A percentile compares a stretch with the other conserved stretches of the same genome.
These are phyloP conservation scores for Ballota nigra DNA, from an alignment of 257 asterid species.

Conservation along the genomic window DNA sequence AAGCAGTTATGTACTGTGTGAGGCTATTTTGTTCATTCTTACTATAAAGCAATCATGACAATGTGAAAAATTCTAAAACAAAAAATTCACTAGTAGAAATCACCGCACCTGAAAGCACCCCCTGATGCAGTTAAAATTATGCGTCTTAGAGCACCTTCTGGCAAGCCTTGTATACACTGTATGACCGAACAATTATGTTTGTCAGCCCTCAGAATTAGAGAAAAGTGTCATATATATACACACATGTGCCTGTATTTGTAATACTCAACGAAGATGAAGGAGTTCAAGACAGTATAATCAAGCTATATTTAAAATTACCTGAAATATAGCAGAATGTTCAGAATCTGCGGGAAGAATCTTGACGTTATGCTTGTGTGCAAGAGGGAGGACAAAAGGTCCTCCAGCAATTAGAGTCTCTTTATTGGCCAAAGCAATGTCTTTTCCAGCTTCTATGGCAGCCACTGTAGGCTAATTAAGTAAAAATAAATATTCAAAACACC, in stretches of 20 bases:
- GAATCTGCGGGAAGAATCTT: conserved; percentile 99
- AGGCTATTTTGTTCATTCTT: not conserved
- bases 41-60: not conserved
- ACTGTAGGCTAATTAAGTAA: conserved; percentile 71
- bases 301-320: conserved; percentile 41
- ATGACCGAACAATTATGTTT: conserved; percentile 20
- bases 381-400: conserved; percentile 97
- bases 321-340: conserved; percentile 98
- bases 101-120: conserved; percentile 80
- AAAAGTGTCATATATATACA: not conserved
- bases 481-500: not conserved
- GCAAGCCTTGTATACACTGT: conserved; percentile 98
- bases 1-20: not conserved
- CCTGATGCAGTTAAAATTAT: conserved; percentile 97
- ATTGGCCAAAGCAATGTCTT: conserved; percentile 96
- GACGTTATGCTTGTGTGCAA: conserved; percentile 91
- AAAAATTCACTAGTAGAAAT: not conserved
- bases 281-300: not conserved
- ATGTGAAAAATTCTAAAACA: not conserved
- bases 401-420: conserved; percentile 97
- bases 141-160: conserved; percentile 95
- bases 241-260: not conserved
- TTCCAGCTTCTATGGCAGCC: conserved; percentile 98
- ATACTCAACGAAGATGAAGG: not conserved
- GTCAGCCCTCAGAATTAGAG: conserved; percentile 21